Conservation (phyloP, 768 basidiomycete species). For the Tephrocybe sp. region DNA sequence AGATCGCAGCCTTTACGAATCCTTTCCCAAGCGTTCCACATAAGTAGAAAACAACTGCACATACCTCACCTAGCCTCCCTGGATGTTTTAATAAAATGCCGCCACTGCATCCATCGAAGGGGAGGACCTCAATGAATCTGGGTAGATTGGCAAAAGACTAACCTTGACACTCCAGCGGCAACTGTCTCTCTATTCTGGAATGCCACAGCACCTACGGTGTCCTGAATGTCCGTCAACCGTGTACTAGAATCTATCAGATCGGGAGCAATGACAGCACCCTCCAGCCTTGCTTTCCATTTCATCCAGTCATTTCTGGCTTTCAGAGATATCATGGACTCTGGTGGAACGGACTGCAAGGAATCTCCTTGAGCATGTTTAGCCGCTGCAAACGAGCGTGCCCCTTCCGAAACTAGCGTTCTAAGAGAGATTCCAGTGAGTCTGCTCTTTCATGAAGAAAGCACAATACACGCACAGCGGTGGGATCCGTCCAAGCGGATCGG, state of each 20-base stretch:
- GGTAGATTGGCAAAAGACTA: constrained; percentile 1
- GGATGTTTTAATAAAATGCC: constrained; percentile 76
- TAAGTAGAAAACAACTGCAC: not conserved
- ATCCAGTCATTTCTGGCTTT: constrained; percentile 55
- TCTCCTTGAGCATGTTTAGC: constrained; percentile 6
- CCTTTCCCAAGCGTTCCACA: not conserved
- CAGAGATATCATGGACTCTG: constrained; percentile 49
- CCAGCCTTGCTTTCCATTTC: constrained; percentile 55
- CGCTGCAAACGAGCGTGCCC: constrained; percentile 59
- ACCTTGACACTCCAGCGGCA: constrained; percentile 81
- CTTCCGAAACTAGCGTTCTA: constrained; percentile 62
- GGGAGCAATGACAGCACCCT: constrained; percentile 11
- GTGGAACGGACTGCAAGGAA: constrained; percentile 34
- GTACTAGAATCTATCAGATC: constrained; percentile 1
- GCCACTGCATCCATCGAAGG: constrained; percentile 46
- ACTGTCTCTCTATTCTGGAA: constrained; percentile 44
- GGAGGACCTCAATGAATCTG: not conserved
- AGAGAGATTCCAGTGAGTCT: not conserved
- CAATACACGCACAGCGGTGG: constrained; percentile 58
- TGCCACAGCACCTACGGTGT: constrained; percentile 82
- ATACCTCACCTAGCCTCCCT: constrained; percentile 76
- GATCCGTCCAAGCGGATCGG: constrained; percentile 60
- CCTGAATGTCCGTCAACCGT: constrained; percentile 48
- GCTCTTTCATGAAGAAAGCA: not conserved
- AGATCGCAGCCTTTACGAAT: constrained; percentile 59